Percentiles rank a stretch among this genome's conserved stretches.
Conservation (phyloP, 2,329 filamentous ascomycete genomes). For the Neonectria ditissima region DNA sequence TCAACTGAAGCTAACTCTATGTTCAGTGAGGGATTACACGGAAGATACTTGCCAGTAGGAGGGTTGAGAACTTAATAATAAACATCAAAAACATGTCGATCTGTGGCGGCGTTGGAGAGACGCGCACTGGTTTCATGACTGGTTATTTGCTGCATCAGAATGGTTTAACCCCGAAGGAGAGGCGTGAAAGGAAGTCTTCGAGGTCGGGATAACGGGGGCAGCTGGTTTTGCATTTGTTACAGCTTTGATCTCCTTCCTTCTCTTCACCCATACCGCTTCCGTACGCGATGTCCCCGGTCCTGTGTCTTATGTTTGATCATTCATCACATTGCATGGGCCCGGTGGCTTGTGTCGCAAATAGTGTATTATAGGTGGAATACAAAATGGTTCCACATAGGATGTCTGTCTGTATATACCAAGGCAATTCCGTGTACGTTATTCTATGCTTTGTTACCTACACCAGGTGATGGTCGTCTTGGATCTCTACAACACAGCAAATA, state of each 20-base stretch:
- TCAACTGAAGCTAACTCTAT: conserved; percentile 24
- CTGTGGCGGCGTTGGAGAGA: conserved; percentile 27
- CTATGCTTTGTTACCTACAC: too few species aligned
- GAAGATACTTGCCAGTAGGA: neutral
- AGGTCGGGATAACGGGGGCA: conserved; percentile 36
- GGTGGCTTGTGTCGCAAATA: conserved; percentile 6
- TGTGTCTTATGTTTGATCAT: neutral
- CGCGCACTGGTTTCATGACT: conserved; percentile 26
- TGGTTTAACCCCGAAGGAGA: conserved; percentile 31
- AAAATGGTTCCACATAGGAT: conserved; percentile 19
- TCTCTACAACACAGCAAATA: neutral
- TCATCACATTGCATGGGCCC: conserved; percentile 1
- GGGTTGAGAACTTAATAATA: conserved; percentile 34
- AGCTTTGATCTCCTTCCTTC: conserved; percentile 37
- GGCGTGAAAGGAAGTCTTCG: conserved; percentile 25
- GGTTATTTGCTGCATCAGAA: conserved; percentile 39
- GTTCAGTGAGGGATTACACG: conserved; percentile 30
- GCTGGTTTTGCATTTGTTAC: conserved; percentile 44
- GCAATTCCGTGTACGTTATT: neutral
- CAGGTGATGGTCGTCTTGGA: neutral
- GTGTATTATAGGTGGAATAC: conserved; percentile 42
- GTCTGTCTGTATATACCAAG: neutral
- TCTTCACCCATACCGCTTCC: conserved; percentile 25
- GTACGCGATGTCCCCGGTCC: neutral
- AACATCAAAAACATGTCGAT: conserved; percentile 39